phyloP scores from a whole-genome alignment of 176 grass and related monocot species.

The Oryza coarctata region DNA sequence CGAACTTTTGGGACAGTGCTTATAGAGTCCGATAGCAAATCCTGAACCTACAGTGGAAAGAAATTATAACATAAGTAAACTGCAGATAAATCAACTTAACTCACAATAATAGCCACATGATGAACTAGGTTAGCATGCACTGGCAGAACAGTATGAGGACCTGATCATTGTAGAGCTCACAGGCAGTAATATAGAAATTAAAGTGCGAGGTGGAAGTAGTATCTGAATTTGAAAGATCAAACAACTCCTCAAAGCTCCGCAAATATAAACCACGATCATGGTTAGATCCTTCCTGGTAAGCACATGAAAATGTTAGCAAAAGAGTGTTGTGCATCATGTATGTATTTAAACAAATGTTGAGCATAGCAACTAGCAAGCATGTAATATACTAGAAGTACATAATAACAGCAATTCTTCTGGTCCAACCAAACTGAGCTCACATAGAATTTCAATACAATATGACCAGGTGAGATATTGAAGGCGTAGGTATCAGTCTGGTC shows the following conservation, averaged over 20 bases:
- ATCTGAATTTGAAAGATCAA: conserved; percentile 97
- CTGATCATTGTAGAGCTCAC: conserved; percentile 98
- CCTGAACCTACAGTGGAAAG: conserved; percentile 61
- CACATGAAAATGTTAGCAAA: conserved; percentile 26
- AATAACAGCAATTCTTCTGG: background rate
- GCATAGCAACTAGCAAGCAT: conserved; percentile 28
- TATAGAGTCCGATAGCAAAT: conserved; percentile 75
- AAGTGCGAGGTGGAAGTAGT: conserved; percentile 82
- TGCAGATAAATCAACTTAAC: conserved; percentile 22
- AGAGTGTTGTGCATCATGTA: background rate
- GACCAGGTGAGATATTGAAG: background rate
- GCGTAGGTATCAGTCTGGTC: background rate
- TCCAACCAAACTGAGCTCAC: conserved; percentile 15
- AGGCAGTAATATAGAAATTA: conserved; percentile 88
- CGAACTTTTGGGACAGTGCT: conserved; percentile 59
- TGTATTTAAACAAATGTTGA: conserved; percentile 29
- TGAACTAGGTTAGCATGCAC: background rate
- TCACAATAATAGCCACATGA: conserved; percentile 11
- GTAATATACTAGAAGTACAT: background rate
- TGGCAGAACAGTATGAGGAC: conserved; percentile 40
- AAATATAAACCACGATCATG: conserved; percentile 94
- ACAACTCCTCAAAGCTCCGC: conserved; percentile 88
- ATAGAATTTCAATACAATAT: background rate
- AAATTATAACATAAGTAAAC: conserved; percentile 19
- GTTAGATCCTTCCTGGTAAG: conserved; percentile 93